Base-by-base conservation (phyloP, 164 flowering plant species). In the Magnolia sinica region DNA sequence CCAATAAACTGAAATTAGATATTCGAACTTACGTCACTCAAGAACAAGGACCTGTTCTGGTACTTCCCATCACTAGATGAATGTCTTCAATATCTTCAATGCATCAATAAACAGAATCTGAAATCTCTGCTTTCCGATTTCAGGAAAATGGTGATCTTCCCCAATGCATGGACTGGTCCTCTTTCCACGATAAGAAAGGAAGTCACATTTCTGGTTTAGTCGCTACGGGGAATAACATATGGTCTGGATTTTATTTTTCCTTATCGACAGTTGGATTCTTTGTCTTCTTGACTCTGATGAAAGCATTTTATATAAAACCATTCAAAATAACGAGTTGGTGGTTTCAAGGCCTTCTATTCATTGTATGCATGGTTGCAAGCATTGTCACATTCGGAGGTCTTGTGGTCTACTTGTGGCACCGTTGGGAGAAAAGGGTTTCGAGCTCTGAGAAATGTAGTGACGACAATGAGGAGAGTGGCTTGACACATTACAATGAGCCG, bases 281-380 rank as follows among this genome's bases (percentile, higher is more conserved):
- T 14, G 49, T 86, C 65, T 72, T 83, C 7, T 45, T 86, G 79
- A 86, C 82, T 51, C 72, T 91, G 81, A 8, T 88, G 74, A 78
- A 91, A 71, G 68, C 79, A 68, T 87, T 81, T 58, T 93, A 91
- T 81, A 80, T 95, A 79, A 89, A 84, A 24, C 92, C 89, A 14
- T 86, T 72, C 51, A 50, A 74, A 0, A 73, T 92, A 77, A 2
- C 69, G 3, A 1, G 81, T 22, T 90, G 92, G 94, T 96, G 98
- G 99, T 89, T 87, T 82, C 91, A 83, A 84, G 99, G 96, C 64
- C 90, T 94, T 79, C 85, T 94, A 16, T 81, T 90, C 58, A 20
- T 89, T 0, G 82, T 72, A 13, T 91, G 94, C 86, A 94, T 96
- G 98, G 63, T 78, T 70, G 88, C 84, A 64, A 85, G 97, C 80